Conservation (phyloP, 345 rosid species). For the Pugionium dolabratum region DNA sequence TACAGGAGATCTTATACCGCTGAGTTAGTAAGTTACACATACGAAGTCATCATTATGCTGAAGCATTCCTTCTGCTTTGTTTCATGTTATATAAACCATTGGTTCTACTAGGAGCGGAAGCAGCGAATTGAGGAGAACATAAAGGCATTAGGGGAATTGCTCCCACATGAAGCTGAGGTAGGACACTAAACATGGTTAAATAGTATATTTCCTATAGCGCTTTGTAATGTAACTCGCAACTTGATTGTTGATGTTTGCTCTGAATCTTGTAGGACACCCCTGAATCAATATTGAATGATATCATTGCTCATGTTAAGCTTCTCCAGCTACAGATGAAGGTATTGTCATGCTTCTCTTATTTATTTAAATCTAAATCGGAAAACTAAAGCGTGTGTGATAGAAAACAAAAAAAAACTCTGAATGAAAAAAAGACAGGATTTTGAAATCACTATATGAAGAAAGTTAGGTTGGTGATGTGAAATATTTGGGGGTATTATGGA, state of each 20-base stretch:
- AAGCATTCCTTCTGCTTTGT: background rate
- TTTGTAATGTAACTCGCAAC: background rate
- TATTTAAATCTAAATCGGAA: no score
- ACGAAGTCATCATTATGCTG: background rate
- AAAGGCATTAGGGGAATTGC: slow-evolving; percentile 48
- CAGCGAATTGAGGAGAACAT: slow-evolving; percentile 44
- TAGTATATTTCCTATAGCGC: background rate
- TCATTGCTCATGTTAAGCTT: slow-evolving; percentile 53
- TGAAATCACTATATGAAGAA: background rate
- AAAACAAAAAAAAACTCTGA: no score
- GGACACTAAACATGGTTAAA: background rate
- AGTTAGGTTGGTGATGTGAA: slow-evolving; percentile 3
- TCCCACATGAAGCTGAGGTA: slow-evolving; percentile 53
- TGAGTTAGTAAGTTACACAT: slow-evolving; percentile 31
- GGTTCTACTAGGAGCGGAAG: slow-evolving; percentile 45
- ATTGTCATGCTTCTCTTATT: slow-evolving; percentile 23
- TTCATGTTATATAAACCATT: slow-evolving; percentile 7
- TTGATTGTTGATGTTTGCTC: slow-evolving; percentile 14
- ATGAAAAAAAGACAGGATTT: no score
- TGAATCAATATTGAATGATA: slow-evolving; percentile 42
- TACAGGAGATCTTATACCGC: background rate
- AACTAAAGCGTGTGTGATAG: background rate
- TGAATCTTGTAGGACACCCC: slow-evolving; percentile 41
- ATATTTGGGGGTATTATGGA: slow-evolving; percentile 7
- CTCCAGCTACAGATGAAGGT: slow-evolving; percentile 67